Evolutionary conservation across 148 eudicot species (phyloP), one percentile per base, ranked within the genome.

Genomic region (Silene latifolia): DNA sequence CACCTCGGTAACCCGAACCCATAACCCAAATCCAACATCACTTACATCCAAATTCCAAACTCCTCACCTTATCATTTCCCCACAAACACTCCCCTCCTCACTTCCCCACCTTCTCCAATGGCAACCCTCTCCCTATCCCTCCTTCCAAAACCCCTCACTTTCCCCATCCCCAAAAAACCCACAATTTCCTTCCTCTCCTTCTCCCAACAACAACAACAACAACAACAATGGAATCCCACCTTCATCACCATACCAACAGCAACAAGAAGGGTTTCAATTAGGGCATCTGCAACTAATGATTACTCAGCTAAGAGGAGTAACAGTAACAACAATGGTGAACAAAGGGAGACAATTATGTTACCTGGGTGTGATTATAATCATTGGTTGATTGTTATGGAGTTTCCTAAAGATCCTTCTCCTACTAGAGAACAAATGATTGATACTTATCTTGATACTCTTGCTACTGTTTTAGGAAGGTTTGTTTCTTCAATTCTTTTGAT

Each of bases 321-420:
- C 61, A 82, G 81, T 51, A 69, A 13, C 80, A 80, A 39, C 65
- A 72, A 63, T 77, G 80, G 74, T 19, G 96, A 89, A 74, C 86
- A 83, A 27, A 89, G 91, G 76, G 96, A 90, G 69, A 90, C 88
- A 71, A 90, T 94, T 56, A 84, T 89, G 93, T 82, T 92, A 27
- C 92, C 93, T 19, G 97, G 96, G 35, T 94, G 97, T 87, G 97
- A 94, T 78, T 94, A 86, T 78, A 90, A 92, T 9, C 96, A 94
- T 76, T 94, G 97, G 97, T 85, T 94, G n/a, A 89, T 94, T 61
- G 93, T 92, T 42, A 92, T 94, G 97, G 97, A 92, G 87, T 91
- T 91, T 58, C 96, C 97, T 46, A 87, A 94, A 63, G 97, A 91
- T 87, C 97, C 93, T 77, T 85, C 95, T 21, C 98, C 98, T 23